These are phyloP conservation scores for Russula dissimulans DNA, from an alignment of 768 basidiomycete genomes.

Conservation along the genomic window DNA sequence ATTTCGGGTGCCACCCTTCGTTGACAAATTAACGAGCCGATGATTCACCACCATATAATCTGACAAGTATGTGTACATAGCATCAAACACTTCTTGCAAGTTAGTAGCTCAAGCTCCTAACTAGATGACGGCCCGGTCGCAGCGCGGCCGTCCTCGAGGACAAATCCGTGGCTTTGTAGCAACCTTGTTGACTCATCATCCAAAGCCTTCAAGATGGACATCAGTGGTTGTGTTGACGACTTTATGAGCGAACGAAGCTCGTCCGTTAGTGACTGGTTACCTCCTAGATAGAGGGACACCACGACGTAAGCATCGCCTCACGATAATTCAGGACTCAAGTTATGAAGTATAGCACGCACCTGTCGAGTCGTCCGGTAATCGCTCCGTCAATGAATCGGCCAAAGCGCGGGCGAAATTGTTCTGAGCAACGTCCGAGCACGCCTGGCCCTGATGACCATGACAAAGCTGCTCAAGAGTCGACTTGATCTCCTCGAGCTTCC, in stretches of 20 bases:
- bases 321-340: not conserved
- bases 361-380: not conserved
- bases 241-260: not conserved
- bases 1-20: no score
- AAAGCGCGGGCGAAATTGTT: not conserved
- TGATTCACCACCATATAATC: no score
- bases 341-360: not conserved
- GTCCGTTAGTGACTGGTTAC: not conserved
- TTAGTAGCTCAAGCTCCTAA: no score
- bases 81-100: no score
- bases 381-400: no score
- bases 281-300: not conserved
- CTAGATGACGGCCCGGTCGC: no score
- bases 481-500: not conserved
- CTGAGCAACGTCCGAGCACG: not conserved
- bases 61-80: no score
- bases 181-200: no score
- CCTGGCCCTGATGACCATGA: not conserved
- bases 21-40: no score
- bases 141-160: no score
- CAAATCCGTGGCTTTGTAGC: no score
- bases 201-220: not conserved
- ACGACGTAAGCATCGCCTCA: not conserved
- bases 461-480: not conserved
- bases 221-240: not conserved